A percentile compares a stretch with the other conserved stretches of the same genome.
Evolutionary conservation across 1,284 basidiomycete species (phyloP).

Genomic region (Pholiota adiposa): DNA sequence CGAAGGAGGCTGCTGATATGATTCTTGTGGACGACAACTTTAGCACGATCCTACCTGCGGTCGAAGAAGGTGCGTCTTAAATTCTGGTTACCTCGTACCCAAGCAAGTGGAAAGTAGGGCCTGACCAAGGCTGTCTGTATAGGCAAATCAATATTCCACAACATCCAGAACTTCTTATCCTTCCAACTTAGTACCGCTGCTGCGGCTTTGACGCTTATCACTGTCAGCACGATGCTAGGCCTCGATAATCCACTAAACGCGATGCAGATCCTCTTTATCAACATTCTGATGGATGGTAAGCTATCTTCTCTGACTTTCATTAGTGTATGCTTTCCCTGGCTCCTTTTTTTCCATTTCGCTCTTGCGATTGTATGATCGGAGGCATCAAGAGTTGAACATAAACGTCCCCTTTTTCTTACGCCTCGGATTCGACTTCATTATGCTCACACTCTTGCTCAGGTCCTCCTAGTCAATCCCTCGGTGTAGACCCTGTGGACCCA

Average conservation of each 20-base stretch:
- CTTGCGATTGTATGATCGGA: neutral
- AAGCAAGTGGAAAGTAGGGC: neutral
- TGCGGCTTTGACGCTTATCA: constrained; percentile 93
- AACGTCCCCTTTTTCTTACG: neutral
- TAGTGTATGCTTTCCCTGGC: no score
- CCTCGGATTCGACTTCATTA: neutral
- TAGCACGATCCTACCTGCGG: constrained; percentile 89
- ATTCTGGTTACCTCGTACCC: constrained; percentile 1
- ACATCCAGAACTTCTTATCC: constrained; percentile 96
- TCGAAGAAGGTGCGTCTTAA: constrained; percentile 82
- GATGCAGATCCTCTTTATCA: constrained; percentile 99
- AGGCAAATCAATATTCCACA: constrained; percentile 98
- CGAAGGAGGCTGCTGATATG: constrained; percentile 97
- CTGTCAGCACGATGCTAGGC: constrained; percentile 88
- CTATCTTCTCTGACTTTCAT: neutral
- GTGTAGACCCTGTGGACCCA: constrained; percentile 94
- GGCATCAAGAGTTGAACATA: no score
- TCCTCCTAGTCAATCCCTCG: constrained; percentile 95
- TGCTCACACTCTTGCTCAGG: constrained; percentile 43
- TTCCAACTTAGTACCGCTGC: constrained; percentile 98
- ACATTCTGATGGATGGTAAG: constrained; percentile 97
- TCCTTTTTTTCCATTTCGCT: neutral
- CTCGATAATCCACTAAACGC: constrained; percentile 94
- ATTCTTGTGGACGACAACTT: constrained; percentile 99
- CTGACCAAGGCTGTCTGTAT: constrained; percentile 8